These are phyloP conservation scores for Mycothermus thermophilus DNA, from an alignment of 495 filamentous ascomycete species.

Conservation along the genomic window DNA sequence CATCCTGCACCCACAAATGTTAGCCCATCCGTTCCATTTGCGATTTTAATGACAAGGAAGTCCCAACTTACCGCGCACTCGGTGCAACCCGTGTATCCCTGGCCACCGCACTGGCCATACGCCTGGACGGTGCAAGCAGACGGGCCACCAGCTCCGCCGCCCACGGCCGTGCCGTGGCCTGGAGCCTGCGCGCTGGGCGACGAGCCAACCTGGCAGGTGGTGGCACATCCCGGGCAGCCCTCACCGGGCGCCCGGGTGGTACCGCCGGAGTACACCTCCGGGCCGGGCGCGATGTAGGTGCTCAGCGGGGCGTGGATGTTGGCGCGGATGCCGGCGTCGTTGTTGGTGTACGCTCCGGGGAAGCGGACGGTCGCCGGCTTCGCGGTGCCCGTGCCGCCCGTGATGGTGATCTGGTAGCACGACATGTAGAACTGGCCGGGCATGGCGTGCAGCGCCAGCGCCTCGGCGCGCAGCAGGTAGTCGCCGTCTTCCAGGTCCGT, in stretches of 20 bases:
- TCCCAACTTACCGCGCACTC: constrained; percentile 21
- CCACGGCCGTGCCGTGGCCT: not conserved
- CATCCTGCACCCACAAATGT: constrained; percentile 7
- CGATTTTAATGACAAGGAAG: not conserved
- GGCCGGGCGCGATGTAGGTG: constrained; percentile 27
- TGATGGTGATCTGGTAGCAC: constrained; percentile 35
- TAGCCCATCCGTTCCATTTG: not conserved
- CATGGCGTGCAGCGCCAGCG: constrained; percentile 32
- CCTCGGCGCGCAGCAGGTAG: constrained; percentile 39
- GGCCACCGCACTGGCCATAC: constrained; percentile 35
- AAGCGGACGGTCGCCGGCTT: constrained; percentile 26
- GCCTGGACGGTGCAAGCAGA: constrained; percentile 18
- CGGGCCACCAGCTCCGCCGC: constrained; percentile 3
- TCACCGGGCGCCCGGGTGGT: constrained; percentile 21
- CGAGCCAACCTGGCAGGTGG: constrained; percentile 26
- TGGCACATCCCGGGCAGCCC: constrained; percentile 25
- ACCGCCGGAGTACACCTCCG: constrained; percentile 26
- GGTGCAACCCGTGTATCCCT: constrained; percentile 27
- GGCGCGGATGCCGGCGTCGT: constrained; percentile 37
- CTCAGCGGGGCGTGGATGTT: constrained; percentile 30
- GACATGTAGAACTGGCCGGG: constrained; percentile 38
- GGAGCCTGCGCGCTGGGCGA: constrained; percentile 15
- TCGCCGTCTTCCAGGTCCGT: constrained; percentile 33
- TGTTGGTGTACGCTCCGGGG: constrained; percentile 33
- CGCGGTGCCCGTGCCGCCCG: constrained; percentile 18